Base-by-base conservation (phyloP, 2,329 filamentous ascomycete species). In the Beauveria bassiana region DNA sequence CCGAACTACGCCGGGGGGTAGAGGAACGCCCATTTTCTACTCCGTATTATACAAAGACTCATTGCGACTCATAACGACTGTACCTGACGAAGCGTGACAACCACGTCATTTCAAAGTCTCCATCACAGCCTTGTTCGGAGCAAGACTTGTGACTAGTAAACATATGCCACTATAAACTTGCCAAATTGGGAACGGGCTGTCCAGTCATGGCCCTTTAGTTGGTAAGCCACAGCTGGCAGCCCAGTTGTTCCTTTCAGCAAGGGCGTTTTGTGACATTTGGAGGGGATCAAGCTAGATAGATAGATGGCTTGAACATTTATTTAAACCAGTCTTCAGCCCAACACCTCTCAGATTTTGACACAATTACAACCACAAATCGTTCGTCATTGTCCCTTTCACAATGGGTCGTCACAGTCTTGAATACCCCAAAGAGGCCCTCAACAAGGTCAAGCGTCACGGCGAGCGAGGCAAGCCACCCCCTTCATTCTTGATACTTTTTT, bases 391-490 rank as follows among this genome's bases (percentile, higher is more conserved):
- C 28, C 26, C 26, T n/a, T 34, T 38, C 40, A 51, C 31, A 24
- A 75, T 75, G 73, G 73, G 72, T 42, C 73, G 72, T 61, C 68
- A 72, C 65, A 68, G 70, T 53, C 77, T 85, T 16, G 77, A 83
- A 65, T 90, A 90, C 65, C 86, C 87, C 52, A 88, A 85, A 69
- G 78, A 81, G 67, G 74, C 79, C 31, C 79, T 79, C 67, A 89
- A 86, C 73, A 88, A 83, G 28, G 82, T 90, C 65, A 89, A 89
- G 66, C 81, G 88, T 28, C 83, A 87, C 68, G 83, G 83, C 67
- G 78, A 83, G 64, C 79, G 85, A 75, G 88, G 87, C 87, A 75
- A 67, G 67, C 20, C 24, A 22, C 22, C 40, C 47, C 16, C 34
- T 42, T 38, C 12, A 38, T 5, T 38, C 31, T 16, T 14, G 2